phyloP scores from a whole-genome alignment of 768 basidiomycete genomes.

The Suillus subalutaceus region DNA sequence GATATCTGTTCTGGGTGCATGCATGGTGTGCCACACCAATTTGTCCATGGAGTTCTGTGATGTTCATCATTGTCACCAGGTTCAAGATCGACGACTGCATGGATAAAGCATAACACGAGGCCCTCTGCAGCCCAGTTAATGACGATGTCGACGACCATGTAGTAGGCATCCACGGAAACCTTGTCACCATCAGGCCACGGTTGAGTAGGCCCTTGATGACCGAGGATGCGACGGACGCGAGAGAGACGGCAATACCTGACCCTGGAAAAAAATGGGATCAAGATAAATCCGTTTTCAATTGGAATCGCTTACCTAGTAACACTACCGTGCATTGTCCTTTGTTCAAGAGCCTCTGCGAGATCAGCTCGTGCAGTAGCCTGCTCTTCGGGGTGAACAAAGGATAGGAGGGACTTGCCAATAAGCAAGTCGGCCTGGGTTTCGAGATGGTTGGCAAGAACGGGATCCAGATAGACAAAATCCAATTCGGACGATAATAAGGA shows the following conservation, averaged over 20 bases:
- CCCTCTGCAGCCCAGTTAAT: slow-evolving; percentile 89
- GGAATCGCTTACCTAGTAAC: slow-evolving; percentile 63
- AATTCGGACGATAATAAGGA: slow-evolving; percentile 75
- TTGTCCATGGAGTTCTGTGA: slow-evolving; percentile 77
- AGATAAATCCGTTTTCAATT: slow-evolving; percentile 12
- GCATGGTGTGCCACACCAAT: slow-evolving; percentile 83
- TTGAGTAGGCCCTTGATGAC: slow-evolving; percentile 56
- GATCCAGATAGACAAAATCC: slow-evolving; percentile 82
- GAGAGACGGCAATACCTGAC: slow-evolving; percentile 81
- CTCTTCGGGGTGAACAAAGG: slow-evolving; percentile 87
- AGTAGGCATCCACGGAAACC: slow-evolving; percentile 68
- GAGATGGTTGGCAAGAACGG: slow-evolving; percentile 74
- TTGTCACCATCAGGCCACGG: slow-evolving; percentile 70
- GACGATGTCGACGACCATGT: slow-evolving; percentile 87
- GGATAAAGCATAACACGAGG: slow-evolving; percentile 87
- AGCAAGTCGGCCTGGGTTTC: slow-evolving; percentile 68
- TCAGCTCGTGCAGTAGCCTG: slow-evolving; percentile 74
- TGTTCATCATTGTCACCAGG: slow-evolving; percentile 74
- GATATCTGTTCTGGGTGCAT: slow-evolving; percentile 62
- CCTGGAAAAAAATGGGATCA: slow-evolving; percentile 41
- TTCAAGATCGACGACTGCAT: slow-evolving; percentile 75
- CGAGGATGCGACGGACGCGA: slow-evolving; percentile 71
- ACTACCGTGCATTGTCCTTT: slow-evolving; percentile 78
- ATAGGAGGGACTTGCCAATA: slow-evolving; percentile 69
- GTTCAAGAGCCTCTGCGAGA: slow-evolving; percentile 72